phyloP scores from a whole-genome alignment of 345 rosid genomes.

The Lepidium didymum region DNA sequence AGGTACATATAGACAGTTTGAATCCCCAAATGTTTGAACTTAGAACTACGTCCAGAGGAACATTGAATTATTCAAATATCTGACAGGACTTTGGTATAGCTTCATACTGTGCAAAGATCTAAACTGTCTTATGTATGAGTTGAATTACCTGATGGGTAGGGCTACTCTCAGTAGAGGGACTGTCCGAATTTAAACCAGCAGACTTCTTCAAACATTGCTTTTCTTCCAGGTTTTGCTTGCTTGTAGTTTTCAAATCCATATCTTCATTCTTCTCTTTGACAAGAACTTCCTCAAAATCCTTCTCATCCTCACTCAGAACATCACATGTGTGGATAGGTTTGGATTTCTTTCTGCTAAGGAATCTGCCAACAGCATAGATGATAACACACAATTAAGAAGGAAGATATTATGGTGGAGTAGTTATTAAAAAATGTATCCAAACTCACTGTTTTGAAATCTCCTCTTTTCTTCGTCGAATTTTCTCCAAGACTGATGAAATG shows the following conservation, averaged over 20 bases:
- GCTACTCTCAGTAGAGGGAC: constrained; percentile 23
- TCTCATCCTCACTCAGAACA: constrained; percentile 20
- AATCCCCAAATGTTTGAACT: not conserved
- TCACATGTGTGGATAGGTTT: constrained; percentile 17
- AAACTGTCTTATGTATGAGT: not conserved
- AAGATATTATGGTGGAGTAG: not conserved
- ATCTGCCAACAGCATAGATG: constrained; percentile 30
- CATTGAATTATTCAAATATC: not conserved
- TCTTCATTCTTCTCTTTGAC: constrained; percentile 12
- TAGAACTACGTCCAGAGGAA: not conserved
- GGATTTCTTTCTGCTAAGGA: constrained; percentile 25
- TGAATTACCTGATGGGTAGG: constrained; percentile 22
- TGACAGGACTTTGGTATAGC: not conserved
- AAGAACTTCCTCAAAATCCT: constrained; percentile 25
- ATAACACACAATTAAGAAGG: not conserved
- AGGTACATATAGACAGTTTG: not conserved
- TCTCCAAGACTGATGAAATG: constrained; percentile 74
- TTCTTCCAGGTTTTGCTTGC: constrained; percentile 1
- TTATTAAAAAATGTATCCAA: not conserved
- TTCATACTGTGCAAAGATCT: not conserved
- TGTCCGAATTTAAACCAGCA: constrained; percentile 27
- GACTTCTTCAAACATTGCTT: constrained; percentile 17
- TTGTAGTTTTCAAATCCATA: constrained; percentile 7
- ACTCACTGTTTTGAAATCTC: constrained; percentile 69
- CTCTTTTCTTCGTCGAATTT: constrained; percentile 69